A percentile compares a stretch with the other conserved stretches of the same genome.
phyloP scores from a whole-genome alignment of 345 rosid species.

The Eutrema japonicum region DNA sequence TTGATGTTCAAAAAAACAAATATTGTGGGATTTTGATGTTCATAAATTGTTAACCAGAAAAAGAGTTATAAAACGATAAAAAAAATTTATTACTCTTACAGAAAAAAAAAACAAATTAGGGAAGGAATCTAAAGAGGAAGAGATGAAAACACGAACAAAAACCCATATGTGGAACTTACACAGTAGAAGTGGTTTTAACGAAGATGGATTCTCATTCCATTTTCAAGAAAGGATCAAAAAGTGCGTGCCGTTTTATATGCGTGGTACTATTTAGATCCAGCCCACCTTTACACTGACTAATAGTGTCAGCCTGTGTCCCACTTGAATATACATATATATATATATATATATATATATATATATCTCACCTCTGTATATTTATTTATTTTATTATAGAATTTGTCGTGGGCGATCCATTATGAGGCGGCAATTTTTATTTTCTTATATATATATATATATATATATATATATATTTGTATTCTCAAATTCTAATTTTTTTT shows the following conservation, averaged over 20 bases:
- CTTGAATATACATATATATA: conserved; percentile 4
- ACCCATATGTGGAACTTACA: background rate
- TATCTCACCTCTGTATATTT: background rate
- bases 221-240: conserved; percentile 20
- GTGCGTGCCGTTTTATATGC: conserved; percentile 36
- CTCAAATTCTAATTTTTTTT: background rate
- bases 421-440: background rate
- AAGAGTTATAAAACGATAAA: background rate
- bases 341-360: background rate
- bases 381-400: conserved; percentile 5
- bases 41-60: background rate
- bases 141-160: conserved; percentile 4
- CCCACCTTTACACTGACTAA: conserved; percentile 16
- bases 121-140: background rate
- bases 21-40: background rate
- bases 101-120: background rate
- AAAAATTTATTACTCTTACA: no score
- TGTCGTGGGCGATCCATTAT: conserved; percentile 27
- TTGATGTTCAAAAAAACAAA: no score
- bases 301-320: conserved; percentile 26
- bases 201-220: conserved; percentile 20
- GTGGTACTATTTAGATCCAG: background rate
- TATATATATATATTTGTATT: background rate
- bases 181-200: background rate
- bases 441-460: background rate